Conservation (phyloP, 1,139 yeast genomes). For the Yamadazyma dendronema region DNA sequence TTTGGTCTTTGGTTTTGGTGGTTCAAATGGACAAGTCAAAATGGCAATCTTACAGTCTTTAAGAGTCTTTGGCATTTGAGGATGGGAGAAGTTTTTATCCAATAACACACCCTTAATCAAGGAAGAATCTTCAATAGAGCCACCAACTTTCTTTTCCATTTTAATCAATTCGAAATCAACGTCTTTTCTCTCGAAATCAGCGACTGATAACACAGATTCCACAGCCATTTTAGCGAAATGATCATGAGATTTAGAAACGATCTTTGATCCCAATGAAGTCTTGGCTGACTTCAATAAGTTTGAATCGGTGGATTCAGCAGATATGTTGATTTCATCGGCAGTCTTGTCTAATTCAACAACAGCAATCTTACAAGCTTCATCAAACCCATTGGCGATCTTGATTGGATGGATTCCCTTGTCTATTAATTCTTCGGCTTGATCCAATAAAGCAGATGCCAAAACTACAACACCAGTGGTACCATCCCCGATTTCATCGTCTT, state of each 20-base stretch:
- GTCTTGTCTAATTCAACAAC: conserved; percentile 69
- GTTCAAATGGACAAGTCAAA: conserved; percentile 97
- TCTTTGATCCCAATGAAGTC: conserved; percentile 93
- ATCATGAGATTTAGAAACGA: conserved; percentile 91
- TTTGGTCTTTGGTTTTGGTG: conserved; percentile 98
- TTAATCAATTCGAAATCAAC: conserved; percentile 96
- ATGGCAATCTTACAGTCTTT: conserved; percentile 88
- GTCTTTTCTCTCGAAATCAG: conserved; percentile 87
- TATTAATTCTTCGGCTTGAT: conserved; percentile 90
- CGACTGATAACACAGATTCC: conserved; percentile 90
- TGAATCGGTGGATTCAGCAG: conserved; percentile 45
- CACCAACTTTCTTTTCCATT: conserved; percentile 95
- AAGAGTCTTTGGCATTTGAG: conserved; percentile 90
- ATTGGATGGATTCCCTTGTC: conserved; percentile 98
- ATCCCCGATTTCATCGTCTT: conserved; percentile 98
- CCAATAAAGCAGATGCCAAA: conserved; percentile 88
- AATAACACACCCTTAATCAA: conserved; percentile 88
- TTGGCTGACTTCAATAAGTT: conserved; percentile 85
- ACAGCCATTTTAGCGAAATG: conserved; percentile 97
- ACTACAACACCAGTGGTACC: conserved; percentile 99
- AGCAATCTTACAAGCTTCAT: conserved; percentile 93
- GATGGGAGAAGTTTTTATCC: conserved; percentile 97
- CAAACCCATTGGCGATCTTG: conserved; percentile 95
- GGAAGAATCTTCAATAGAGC: conserved; percentile 80
- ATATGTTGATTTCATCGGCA: conserved; percentile 61